These are phyloP conservation scores for Neofusicoccum sp. DNA, from an alignment of 2,329 filamentous ascomycete species.

Conservation along the genomic window DNA sequence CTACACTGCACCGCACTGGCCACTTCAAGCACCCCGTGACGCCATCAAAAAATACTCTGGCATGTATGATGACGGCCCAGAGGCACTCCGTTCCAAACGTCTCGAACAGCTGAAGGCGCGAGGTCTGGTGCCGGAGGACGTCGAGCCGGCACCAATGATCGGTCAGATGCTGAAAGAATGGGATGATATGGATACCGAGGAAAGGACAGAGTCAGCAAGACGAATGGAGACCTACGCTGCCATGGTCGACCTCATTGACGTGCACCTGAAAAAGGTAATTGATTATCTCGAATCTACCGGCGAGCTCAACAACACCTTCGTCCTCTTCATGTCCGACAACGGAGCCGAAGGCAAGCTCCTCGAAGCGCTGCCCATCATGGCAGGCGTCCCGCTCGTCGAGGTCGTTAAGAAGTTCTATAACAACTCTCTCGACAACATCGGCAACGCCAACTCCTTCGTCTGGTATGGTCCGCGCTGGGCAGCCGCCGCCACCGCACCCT, in stretches of 20 bases:
- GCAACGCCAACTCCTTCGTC: constrained; percentile 12
- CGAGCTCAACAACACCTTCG: constrained; percentile 19
- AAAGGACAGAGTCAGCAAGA: constrained; percentile 5
- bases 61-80: constrained; percentile 12
- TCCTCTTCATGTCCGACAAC: constrained; percentile 18
- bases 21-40: constrained; percentile 12
- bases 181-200: not conserved
- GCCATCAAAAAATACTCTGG: constrained; percentile 5
- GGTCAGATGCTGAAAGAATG: not conserved
- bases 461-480: constrained; percentile 19
- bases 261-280: constrained; percentile 4
- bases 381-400: constrained; percentile 13
- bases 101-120: constrained; percentile 9
- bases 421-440: constrained; percentile 17
- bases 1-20: constrained; percentile 16
- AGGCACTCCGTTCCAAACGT: constrained; percentile 1
- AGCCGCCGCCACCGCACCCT: constrained; percentile 11
- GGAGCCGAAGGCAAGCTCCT: constrained; percentile 18
- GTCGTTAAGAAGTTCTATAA: constrained; percentile 14
- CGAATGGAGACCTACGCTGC: constrained; percentile 17
- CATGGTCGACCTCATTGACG: constrained; percentile 17
- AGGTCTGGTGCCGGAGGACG: constrained; percentile 10
- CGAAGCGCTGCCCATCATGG: constrained; percentile 16
- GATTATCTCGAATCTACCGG: not conserved
- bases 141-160: constrained; percentile 9